Conservation (phyloP, 345 rosid genomes). For the Gossypium australe region DNA sequence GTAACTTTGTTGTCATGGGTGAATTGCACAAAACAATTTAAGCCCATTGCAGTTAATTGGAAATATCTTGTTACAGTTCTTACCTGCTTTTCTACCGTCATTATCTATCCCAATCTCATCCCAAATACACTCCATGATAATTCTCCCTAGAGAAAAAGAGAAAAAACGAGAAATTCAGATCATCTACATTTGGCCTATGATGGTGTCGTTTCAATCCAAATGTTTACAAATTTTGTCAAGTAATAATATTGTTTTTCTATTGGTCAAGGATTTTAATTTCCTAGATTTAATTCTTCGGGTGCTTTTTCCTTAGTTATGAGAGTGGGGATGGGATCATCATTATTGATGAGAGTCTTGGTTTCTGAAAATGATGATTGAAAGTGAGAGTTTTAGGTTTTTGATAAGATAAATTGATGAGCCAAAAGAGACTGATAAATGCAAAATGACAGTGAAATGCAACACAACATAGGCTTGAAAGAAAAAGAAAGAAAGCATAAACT, state of each 20-base stretch:
- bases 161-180: too few relatives aligned
- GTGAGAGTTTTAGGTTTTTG: neutral
- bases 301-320: neutral
- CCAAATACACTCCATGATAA: neutral
- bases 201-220: neutral
- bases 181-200: neutral
- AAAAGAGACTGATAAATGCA: too few relatives aligned
- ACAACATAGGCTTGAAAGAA: neutral
- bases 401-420: neutral
- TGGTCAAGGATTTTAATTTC: neutral
- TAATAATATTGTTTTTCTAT: neutral
- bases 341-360: neutral
- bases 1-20: too few relatives aligned
- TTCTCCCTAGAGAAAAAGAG: neutral
- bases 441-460: neutral
- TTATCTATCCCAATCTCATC: neutral
- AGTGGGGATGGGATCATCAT: neutral
- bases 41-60: neutral
- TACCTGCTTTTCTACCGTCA: neutral
- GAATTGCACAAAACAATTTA: neutral
- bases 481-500: neutral
- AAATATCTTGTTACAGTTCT: neutral
- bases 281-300: neutral
- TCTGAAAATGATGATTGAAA: neutral
- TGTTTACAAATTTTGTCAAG: neutral